phyloP scores from a whole-genome alignment of 2,329 filamentous ascomycete genomes.

The Aspergillus glaucus region DNA sequence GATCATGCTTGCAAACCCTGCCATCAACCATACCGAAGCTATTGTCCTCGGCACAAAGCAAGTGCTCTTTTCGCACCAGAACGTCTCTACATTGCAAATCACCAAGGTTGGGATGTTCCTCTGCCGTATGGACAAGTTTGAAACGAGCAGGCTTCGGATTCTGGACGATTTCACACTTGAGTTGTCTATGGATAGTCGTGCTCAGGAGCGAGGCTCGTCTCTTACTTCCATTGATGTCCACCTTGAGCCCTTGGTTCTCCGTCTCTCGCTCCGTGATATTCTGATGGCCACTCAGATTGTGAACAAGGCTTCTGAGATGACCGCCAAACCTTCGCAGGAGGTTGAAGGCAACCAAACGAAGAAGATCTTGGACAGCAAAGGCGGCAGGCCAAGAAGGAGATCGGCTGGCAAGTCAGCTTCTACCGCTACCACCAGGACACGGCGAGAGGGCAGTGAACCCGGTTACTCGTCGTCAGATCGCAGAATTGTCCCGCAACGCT shows the following conservation, averaged over 20 bases:
- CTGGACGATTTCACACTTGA: slow-evolving; percentile 94
- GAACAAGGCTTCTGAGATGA: slow-evolving; percentile 82
- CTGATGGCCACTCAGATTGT: slow-evolving; percentile 89
- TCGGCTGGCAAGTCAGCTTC: slow-evolving; percentile 41
- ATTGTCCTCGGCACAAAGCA: slow-evolving; percentile 95
- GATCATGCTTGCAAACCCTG: slow-evolving; percentile 90
- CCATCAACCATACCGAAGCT: slow-evolving; percentile 83
- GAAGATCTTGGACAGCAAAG: slow-evolving; percentile 42
- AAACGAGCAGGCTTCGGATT: slow-evolving; percentile 81
- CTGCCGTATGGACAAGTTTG: slow-evolving; percentile 96
- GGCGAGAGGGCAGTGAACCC: slow-evolving; percentile 41
- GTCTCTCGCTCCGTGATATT: slow-evolving; percentile 89
- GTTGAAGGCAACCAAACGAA: slow-evolving; percentile 49
- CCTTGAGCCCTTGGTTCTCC: slow-evolving; percentile 82
- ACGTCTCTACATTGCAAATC: slow-evolving; percentile 87
- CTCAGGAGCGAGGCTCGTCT: slow-evolving; percentile 53
- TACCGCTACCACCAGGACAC: slow-evolving; percentile 38
- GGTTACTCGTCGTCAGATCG: slow-evolving; percentile 17
- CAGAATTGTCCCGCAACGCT: slow-evolving; percentile 37
- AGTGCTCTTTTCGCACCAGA: slow-evolving; percentile 84
- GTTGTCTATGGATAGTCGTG: slow-evolving; percentile 72
- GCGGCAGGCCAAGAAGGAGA: slow-evolving; percentile 40
- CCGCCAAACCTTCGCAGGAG: slow-evolving; percentile 45
- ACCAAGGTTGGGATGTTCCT: slow-evolving; percentile 96
- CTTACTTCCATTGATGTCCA: slow-evolving; percentile 77